Percentiles rank a stretch among this genome's conserved stretches.
Conservation (phyloP, 257 asterid genomes). For the Verbena officinalis region DNA sequence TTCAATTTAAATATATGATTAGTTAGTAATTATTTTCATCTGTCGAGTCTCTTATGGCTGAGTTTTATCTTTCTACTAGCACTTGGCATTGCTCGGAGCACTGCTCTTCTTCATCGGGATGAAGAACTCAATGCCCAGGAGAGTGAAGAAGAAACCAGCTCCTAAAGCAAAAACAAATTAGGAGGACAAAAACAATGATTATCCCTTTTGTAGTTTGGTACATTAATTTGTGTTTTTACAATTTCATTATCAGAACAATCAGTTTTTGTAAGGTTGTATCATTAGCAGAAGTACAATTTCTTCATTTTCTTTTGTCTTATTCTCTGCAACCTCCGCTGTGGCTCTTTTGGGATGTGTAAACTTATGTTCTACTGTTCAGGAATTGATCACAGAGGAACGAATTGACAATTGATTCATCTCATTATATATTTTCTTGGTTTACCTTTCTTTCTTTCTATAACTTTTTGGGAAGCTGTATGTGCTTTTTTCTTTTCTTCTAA, state of each 20-base stretch:
- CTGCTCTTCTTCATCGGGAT: constrained; percentile 84
- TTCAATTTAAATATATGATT: background rate
- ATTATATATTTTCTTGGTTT: constrained; percentile 21
- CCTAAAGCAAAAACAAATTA: constrained; percentile 46
- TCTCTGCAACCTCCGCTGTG: constrained; percentile 8
- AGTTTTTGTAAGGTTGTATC: constrained; percentile 41
- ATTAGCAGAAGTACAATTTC: constrained; percentile 14
- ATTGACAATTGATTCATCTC: constrained; percentile 5
- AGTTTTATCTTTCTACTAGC: constrained; percentile 41
- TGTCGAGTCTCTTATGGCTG: constrained; percentile 4
- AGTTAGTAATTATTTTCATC: background rate
- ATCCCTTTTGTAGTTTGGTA: constrained; percentile 1
- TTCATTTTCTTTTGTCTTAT: constrained; percentile 26
- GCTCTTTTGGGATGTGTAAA: constrained; percentile 10
- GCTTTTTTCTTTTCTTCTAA: background rate
- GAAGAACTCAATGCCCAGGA: constrained; percentile 81
- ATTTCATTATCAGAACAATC: constrained; percentile 10
- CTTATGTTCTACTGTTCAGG: constrained; percentile 15
- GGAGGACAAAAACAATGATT: constrained; percentile 25
- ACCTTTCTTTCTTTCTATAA: background rate
- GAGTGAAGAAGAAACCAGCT: constrained; percentile 74
- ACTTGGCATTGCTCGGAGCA: constrained; percentile 80
- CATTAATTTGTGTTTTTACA: constrained; percentile 5
- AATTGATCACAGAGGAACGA: constrained; percentile 15
- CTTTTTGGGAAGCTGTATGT: background rate